Evolutionary conservation across 192 early-diverging fungal genomes (phyloP), one percentile per base, ranked within the genome.

Genomic region (Gigaspora rosea): DNA sequence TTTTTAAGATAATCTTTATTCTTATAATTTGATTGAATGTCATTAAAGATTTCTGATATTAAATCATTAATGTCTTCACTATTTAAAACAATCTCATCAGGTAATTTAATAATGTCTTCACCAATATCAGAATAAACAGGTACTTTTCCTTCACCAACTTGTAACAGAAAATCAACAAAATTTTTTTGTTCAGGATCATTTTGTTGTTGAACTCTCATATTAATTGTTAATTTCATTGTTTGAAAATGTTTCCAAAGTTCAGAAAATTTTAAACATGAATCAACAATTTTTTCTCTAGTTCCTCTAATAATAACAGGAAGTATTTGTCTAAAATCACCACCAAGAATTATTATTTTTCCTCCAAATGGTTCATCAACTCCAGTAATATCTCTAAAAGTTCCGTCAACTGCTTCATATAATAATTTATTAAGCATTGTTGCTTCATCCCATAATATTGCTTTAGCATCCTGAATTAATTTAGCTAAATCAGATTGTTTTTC

Each of bases 361-460:
- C 73, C 68, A 62, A 78, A 80, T 12, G 58, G 51, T 8, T 52
- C 32, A n/a, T n/a, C 18, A 5, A 16, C 22, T 4, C 2, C 3
- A 20, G 74, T 77, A 2, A 82, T 68, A 54, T 84, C 75, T 15
- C 61, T 52, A 7, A 83, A 33, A 1, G 51, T 71, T 22, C 69
- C 33, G 33, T 79, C 67, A 4, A 81, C 80, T 3, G 77, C 66
- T 51, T 83, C 68, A 72, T 79, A 67, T 0, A 62, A 32, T 64
- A 72, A 32, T 1, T 35, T 20, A 54, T 76, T 64, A 1, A 36
- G 54, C 79, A 80, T 84, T 41, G 80, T 65, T 12, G 65, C 72
- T 78, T 85, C 78, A 74, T 82, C 81, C 84, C 84, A 85, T n/a
- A 85, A 35, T 9, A 85, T 76, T 2, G 58, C 18, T 2, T 68